These are phyloP conservation scores for Paraphoma sp. DNA, from an alignment of 2,329 filamentous ascomycete species.

Conservation along the genomic window DNA sequence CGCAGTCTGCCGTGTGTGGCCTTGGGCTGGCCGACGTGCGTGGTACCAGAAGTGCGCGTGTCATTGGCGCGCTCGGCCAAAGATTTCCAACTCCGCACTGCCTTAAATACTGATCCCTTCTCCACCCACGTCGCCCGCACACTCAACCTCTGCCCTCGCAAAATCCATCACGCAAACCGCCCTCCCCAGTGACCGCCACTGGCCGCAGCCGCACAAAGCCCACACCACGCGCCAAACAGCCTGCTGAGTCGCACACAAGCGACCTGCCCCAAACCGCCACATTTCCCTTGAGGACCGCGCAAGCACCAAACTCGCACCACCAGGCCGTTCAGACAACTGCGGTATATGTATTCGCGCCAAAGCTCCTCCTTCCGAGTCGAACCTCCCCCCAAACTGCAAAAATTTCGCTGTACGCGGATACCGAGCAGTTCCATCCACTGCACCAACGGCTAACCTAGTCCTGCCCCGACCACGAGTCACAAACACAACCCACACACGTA, in stretches of 20 bases:
- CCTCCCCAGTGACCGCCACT: constrained; percentile 28
- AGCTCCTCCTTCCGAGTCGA: constrained; percentile 92
- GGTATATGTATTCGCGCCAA: constrained; percentile 99
- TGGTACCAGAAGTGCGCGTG: background rate
- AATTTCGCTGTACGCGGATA: constrained; percentile 95
- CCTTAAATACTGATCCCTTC: constrained; percentile 25
- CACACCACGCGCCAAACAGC: constrained; percentile 14
- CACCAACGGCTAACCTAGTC: constrained; percentile 84
- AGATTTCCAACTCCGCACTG: constrained; percentile 16
- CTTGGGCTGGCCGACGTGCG: background rate
- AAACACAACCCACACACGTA: constrained; percentile 38
- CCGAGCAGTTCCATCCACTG: constrained; percentile 87
- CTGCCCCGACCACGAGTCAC: constrained; percentile 46
- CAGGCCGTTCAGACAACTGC: constrained; percentile 49
- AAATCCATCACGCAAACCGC: constrained; percentile 25
- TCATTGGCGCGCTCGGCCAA: constrained; percentile 21
- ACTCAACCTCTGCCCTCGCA: constrained; percentile 25
- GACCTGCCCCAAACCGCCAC: constrained; percentile 44
- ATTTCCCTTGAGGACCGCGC: constrained; percentile 32
- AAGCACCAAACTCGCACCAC: constrained; percentile 39
- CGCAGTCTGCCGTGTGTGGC: background rate
- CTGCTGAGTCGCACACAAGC: constrained; percentile 30
- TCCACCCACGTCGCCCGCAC: constrained; percentile 17
- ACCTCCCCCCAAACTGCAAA: constrained; percentile 93
- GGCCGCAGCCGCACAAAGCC: constrained; percentile 18